Base-by-base conservation (phyloP, 345 rosid species). In the Raphanus sativus region DNA sequence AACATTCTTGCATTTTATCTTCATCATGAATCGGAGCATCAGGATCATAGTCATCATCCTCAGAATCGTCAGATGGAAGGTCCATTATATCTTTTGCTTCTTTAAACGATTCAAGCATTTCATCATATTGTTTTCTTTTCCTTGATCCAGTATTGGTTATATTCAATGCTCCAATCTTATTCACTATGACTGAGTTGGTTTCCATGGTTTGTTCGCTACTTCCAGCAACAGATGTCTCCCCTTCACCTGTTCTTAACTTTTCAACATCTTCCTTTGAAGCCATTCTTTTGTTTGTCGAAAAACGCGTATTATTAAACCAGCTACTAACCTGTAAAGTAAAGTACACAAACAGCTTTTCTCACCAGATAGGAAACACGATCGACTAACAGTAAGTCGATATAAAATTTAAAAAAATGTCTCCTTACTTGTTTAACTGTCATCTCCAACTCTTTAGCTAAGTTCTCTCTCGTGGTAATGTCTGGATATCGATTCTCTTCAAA, bases 251-350 rank as follows among this genome's bases (percentile, higher is more conserved):
- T 42, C 6, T 30, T 5, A 32, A 73, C 67, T 69, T 62, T 32
- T 68, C 67, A 0, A 69, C 64, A 25, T 67, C 78, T 70, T 71
- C 85, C 67, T 62, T 74, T 45, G 81, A 62, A 73, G 65, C 73
- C 34, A 38, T 72, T 62, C 17, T 70, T 65, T 74, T 75, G 55
- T 40, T 83, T 32, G 79, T 66, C 0, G 86, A 63, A 40, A 84
- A 69, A 11, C 99, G 97, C 72, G 87, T 75, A 84, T 92, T 86
- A 72, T 61, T 89, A 55, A 95, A 92, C 98, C 99, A 95, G 75
- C 87, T 92, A 68, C 33, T 76, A 77, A 95, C 97, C 98, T 92
- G 88, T 17, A 17, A 21, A 65, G 88, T 17, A 17, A 21, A 65
- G 9, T 69, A 48, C 40, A 72, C 12, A 71, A 50, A 67, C 52